These are phyloP conservation scores for Collybia sordida DNA, from an alignment of 768 basidiomycete species.

Conservation along the genomic window DNA sequence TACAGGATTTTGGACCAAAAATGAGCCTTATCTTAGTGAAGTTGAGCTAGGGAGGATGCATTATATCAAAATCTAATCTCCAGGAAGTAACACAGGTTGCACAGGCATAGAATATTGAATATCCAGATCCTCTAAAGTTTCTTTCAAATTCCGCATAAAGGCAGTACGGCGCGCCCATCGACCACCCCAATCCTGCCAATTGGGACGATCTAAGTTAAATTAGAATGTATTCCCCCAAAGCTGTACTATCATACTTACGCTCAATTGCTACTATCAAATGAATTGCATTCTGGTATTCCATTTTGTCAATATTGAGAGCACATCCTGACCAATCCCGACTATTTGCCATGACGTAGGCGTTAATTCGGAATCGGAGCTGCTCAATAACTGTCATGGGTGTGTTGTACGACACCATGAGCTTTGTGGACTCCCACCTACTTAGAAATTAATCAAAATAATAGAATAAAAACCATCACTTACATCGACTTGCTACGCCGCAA, in stretches of 20 bases:
- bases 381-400: slow-evolving; percentile 74
- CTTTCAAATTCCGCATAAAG: slow-evolving; percentile 77
- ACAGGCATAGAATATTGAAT: slow-evolving; percentile 68
- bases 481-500: slow-evolving; percentile 73
- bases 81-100: slow-evolving; percentile 67
- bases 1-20: no score
- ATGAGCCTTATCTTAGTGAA: no score
- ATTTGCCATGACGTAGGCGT: slow-evolving; percentile 59
- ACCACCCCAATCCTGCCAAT: slow-evolving; percentile 89
- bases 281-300: slow-evolving; percentile 77
- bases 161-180: slow-evolving; percentile 72
- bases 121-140: slow-evolving; percentile 70
- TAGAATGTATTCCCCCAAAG: slow-evolving; percentile 1
- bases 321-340: slow-evolving; percentile 72
- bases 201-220: slow-evolving; percentile 55
- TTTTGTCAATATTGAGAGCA: slow-evolving; percentile 70
- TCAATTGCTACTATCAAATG: slow-evolving; percentile 68
- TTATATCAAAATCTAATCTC: no score
- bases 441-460: background rate
- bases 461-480: slow-evolving; percentile 33
- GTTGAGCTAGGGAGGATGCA: no score
- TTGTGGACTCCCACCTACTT: slow-evolving; percentile 66
- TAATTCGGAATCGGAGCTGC: slow-evolving; percentile 57
- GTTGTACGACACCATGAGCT: slow-evolving; percentile 61
- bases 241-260: slow-evolving; percentile 42